Conservation (phyloP, 352 stramenopile species). For the Phytopythium vexans region DNA sequence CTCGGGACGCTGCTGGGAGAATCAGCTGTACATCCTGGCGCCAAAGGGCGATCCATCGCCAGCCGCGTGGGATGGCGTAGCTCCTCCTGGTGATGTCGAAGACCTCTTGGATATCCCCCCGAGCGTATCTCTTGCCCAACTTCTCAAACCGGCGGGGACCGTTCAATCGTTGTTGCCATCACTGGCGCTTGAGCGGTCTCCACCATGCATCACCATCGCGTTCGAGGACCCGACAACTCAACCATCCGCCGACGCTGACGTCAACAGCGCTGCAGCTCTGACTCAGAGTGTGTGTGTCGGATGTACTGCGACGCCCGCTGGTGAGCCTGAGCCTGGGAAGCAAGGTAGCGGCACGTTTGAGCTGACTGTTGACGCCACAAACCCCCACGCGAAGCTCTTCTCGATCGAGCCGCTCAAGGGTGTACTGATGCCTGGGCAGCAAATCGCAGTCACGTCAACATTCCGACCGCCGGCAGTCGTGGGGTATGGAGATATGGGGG, state of each 20-base stretch:
- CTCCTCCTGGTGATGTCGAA: conserved; percentile 30
- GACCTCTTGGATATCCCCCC: conserved; percentile 70
- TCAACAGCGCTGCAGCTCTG: too few species aligned
- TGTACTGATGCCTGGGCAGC: conserved; percentile 40
- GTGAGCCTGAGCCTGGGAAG: conserved; percentile 5
- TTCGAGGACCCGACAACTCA: conserved; percentile 21
- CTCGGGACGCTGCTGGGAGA: conserved; percentile 72
- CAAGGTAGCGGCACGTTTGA: conserved; percentile 46
- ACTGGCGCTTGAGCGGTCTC: conserved; percentile 41
- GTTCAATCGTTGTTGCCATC: conserved; percentile 12
- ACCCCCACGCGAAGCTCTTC: conserved; percentile 61
- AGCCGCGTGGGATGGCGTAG: conserved; percentile 9
- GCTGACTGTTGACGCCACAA: conserved; percentile 49
- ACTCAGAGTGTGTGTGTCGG: conserved; percentile 40
- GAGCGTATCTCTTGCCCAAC: conserved; percentile 27
- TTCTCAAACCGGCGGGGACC: conserved; percentile 10
- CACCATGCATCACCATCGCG: conserved; percentile 34
- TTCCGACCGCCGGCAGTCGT: conserved; percentile 29
- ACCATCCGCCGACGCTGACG: not conserved
- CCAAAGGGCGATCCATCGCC: not conserved
- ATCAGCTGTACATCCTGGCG: conserved; percentile 59
- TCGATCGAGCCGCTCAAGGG: conserved; percentile 68
- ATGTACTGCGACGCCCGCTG: not conserved
- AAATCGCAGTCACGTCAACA: conserved; percentile 49
- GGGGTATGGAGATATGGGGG: too few species aligned